Conservation (phyloP, 1,139 yeast species). For the Oligophagozyma castellii region DNA sequence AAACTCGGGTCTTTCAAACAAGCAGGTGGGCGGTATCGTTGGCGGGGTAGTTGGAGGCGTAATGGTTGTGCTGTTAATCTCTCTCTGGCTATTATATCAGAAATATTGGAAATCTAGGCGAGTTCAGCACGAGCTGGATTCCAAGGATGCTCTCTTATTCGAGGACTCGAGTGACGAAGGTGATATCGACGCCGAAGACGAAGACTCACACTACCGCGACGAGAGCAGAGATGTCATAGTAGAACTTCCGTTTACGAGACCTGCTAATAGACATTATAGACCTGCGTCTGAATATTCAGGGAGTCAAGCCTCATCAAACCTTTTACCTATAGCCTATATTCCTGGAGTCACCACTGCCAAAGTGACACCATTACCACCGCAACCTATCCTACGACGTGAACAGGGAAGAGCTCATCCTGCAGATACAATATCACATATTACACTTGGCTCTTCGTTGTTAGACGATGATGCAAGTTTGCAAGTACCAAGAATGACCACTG, state of each 20-base stretch:
- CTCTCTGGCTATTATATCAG: conserved; percentile 18
- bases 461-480: conserved; percentile 16
- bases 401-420: conserved; percentile 9
- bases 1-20: not conserved
- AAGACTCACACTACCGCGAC: not conserved
- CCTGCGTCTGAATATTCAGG: not conserved
- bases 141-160: too few relatives aligned
- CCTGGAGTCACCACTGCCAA: conserved; percentile 71
- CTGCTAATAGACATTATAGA: not conserved
- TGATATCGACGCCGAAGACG: conserved; percentile 2
- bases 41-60: conserved; percentile 62
- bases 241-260: not conserved
- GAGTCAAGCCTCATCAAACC: conserved; percentile 74
- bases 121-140: conserved; percentile 6
- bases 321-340: conserved; percentile 85
- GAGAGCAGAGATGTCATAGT: not conserved
- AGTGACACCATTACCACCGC: not conserved
- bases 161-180: conserved; percentile 9
- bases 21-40: conserved; percentile 15
- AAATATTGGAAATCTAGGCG: conserved; percentile 27
- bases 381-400: not conserved
- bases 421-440: conserved; percentile 23
- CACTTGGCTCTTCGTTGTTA: conserved; percentile 24
- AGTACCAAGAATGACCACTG: too few relatives aligned
- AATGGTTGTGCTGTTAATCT: conserved; percentile 16